Percentiles rank a stretch among this genome's conserved stretches.
Evolutionary conservation across 257 asterid species (phyloP).

Genomic region (Solanum ahanhuiri): DNA sequence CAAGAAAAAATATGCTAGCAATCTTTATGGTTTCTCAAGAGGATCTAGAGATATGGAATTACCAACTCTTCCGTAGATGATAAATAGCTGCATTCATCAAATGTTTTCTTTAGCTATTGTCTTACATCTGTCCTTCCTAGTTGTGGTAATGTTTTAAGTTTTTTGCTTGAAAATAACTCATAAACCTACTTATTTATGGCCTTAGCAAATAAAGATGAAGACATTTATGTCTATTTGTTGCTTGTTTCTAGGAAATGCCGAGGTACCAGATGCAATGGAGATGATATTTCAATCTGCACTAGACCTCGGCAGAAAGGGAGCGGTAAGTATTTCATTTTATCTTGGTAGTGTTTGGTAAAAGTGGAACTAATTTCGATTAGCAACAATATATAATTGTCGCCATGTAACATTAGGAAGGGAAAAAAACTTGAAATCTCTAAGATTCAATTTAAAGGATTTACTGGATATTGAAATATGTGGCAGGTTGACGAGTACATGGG

Average conservation of each 20-base stretch:
- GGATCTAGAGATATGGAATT: not conserved
- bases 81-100: not conserved
- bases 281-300: slow-evolving; percentile 74
- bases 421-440: not conserved
- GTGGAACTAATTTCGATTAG: not conserved
- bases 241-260: slow-evolving; percentile 42
- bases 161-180: not conserved
- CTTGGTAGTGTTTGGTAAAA: not conserved
- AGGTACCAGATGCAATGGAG: slow-evolving; percentile 95
- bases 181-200: not conserved
- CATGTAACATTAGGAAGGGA: not conserved
- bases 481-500: slow-evolving; percentile 87
- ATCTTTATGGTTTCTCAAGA: not conserved
- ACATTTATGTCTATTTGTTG: not conserved
- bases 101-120: not conserved
- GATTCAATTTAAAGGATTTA: not conserved
- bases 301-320: slow-evolving; percentile 60
- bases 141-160: not conserved
- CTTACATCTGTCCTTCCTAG: not conserved
- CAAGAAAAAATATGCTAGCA: not conserved
- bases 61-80: not conserved
- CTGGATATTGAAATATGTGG: not conserved
- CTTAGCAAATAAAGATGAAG: not conserved
- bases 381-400: not conserved
- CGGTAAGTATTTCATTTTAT: slow-evolving; percentile 37